phyloP scores from a whole-genome alignment of 148 eudicot species.

The Hydrangea macrophylla region DNA sequence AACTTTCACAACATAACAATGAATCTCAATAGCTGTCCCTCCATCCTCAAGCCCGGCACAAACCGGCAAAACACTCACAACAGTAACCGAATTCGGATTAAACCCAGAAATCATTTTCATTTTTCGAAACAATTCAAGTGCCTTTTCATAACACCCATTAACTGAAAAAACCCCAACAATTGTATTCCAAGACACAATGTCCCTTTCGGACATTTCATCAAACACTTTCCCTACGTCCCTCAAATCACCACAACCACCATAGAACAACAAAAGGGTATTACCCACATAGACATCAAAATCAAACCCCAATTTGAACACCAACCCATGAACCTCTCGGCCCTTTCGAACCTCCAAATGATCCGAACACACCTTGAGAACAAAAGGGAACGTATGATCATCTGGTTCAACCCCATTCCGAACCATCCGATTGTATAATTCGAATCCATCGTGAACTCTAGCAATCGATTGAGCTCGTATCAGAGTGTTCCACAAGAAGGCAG shows the following conservation, averaged over 20 bases:
- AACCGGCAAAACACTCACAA: constrained; percentile 63
- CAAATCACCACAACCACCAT: constrained; percentile 43
- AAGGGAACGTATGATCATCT: constrained; percentile 69
- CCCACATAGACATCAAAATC: constrained; percentile 49
- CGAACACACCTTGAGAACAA: constrained; percentile 58
- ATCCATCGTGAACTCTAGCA: constrained; percentile 25
- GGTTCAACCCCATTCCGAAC: constrained; percentile 38
- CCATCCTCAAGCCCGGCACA: constrained; percentile 48
- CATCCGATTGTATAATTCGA: constrained; percentile 42
- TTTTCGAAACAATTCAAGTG: constrained; percentile 33
- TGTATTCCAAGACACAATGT: constrained; percentile 72
- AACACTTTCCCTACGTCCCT: constrained; percentile 42
- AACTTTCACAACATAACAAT: constrained; percentile 52
- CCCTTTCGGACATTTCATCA: constrained; percentile 65
- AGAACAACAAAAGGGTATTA: constrained; percentile 60
- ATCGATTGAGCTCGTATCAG: constrained; percentile 45
- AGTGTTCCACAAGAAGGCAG: constrained; percentile 68
- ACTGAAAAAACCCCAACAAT: constrained; percentile 44
- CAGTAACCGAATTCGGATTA: constrained; percentile 44
- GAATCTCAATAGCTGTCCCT: constrained; percentile 33
- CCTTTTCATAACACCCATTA: constrained; percentile 25
- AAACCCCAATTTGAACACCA: constrained; percentile 50
- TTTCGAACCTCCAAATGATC: constrained; percentile 29
- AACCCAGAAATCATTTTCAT: constrained; percentile 35
- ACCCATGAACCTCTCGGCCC: constrained; percentile 68